Conservation (phyloP, 129 eudicot genomes). For the Silybum marianum region DNA sequence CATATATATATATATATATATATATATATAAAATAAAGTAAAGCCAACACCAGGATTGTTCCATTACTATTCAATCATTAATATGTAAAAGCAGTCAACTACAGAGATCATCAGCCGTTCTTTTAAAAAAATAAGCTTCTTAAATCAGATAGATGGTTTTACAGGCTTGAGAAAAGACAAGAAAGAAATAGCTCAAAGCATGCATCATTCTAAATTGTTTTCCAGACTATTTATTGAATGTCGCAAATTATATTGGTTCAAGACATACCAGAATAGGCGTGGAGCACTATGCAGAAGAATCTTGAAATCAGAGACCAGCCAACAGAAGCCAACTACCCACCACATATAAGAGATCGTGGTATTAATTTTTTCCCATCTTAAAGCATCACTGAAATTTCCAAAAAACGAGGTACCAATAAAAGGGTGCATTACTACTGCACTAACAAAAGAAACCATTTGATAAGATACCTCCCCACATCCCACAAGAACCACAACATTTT, state of each 20-base stretch:
- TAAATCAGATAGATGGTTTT: neutral
- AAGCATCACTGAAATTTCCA: constrained; percentile 47
- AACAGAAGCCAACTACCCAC: constrained; percentile 75
- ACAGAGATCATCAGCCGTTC: neutral
- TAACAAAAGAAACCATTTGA: neutral
- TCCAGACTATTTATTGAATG: neutral
- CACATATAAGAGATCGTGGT: constrained; percentile 63
- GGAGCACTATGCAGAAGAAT: constrained; percentile 57
- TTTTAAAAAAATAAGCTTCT: neutral
- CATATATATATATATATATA: too few species aligned
- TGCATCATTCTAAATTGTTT: constrained; percentile 19
- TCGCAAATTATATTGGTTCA: neutral
- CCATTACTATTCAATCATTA: neutral
- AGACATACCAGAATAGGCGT: constrained; percentile 72
- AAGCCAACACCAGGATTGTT: neutral
- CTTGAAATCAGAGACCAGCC: constrained; percentile 61
- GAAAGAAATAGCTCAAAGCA: neutral
- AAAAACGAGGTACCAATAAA: constrained; percentile 7
- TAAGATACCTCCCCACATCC: neutral
- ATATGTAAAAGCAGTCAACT: neutral
- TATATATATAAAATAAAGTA: neutral
- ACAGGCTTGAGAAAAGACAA: neutral
- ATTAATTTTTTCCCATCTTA: constrained; percentile 57
- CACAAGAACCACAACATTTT: neutral
- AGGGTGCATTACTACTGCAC: neutral